Evolutionary conservation across 768 basidiomycete genomes (phyloP).

Genomic region (Pholiota microspora): DNA sequence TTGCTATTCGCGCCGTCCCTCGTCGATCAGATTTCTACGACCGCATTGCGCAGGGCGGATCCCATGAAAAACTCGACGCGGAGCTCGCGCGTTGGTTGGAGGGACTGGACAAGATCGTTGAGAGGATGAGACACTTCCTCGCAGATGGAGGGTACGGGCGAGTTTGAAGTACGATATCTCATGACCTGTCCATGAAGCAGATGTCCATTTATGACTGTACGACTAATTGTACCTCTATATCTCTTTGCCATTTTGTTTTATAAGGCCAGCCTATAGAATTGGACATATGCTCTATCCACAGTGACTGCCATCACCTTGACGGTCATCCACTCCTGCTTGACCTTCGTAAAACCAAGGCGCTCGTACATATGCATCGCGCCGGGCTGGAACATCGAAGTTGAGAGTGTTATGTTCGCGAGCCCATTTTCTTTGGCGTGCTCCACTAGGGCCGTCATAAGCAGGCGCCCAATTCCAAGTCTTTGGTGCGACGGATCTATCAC

Average conservation of each 20-base stretch:
- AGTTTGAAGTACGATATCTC: conserved; percentile 14
- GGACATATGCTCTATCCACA: not conserved
- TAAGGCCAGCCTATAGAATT: not conserved
- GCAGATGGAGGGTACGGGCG: conserved; percentile 27
- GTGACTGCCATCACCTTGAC: not conserved
- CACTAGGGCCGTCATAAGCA: not conserved
- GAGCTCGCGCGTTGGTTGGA: conserved; percentile 61
- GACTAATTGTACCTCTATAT: not conserved
- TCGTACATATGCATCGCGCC: not conserved
- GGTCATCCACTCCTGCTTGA: not conserved
- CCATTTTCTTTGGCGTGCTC: not conserved
- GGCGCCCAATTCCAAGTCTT: not conserved
- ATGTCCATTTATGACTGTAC: no score
- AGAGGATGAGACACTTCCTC: conserved; percentile 50
- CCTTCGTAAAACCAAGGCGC: not conserved
- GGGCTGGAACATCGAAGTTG: not conserved
- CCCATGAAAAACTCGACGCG: conserved; percentile 48
- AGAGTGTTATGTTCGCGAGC: not conserved
- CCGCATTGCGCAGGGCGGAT: conserved; percentile 58
- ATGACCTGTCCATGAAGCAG: not conserved
- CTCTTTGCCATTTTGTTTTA: not conserved
- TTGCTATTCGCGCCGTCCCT: conserved; percentile 62
- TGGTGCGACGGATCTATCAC: not conserved
- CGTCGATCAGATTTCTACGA: conserved; percentile 60
- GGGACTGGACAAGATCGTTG: conserved; percentile 52